Conservation (phyloP, 345 rosid species). For the Clausena lansium region DNA sequence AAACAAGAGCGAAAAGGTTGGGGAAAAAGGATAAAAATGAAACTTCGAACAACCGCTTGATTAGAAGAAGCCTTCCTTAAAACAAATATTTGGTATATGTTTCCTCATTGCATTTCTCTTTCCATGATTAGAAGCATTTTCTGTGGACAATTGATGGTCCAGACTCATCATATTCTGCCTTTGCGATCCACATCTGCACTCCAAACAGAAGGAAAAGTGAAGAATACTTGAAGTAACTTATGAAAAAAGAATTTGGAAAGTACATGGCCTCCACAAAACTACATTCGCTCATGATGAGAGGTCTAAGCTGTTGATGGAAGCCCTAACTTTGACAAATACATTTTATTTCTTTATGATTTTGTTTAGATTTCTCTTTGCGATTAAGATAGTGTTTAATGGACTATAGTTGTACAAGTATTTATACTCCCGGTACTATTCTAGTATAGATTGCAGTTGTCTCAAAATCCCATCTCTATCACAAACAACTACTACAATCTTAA, state of each 20-base stretch:
- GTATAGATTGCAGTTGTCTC: neutral
- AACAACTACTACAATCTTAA: neutral
- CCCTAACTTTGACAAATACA: neutral
- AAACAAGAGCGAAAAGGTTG: neutral
- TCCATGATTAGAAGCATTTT: constrained; percentile 54
- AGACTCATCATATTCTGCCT: constrained; percentile 66
- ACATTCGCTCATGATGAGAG: neutral
- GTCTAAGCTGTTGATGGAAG: neutral
- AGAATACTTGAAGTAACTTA: neutral
- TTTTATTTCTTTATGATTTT: neutral
- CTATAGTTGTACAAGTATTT: neutral
- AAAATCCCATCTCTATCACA: neutral
- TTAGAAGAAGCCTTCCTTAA: constrained; percentile 23
- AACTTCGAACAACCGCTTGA: constrained; percentile 23
- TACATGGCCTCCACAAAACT: neutral
- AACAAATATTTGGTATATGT: constrained; percentile 23
- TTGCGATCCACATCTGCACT: constrained; percentile 72
- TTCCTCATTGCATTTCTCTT: constrained; percentile 20
- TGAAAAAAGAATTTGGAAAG: neutral
- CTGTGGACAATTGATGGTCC: constrained; percentile 73
- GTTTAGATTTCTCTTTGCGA: neutral
- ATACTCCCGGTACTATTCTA: neutral
- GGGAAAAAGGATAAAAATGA: neutral
- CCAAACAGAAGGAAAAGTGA: constrained; percentile 16
- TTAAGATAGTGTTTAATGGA: neutral